Conservation (phyloP, 805 yeast genomes). For the Ogataea nonfermentans region DNA sequence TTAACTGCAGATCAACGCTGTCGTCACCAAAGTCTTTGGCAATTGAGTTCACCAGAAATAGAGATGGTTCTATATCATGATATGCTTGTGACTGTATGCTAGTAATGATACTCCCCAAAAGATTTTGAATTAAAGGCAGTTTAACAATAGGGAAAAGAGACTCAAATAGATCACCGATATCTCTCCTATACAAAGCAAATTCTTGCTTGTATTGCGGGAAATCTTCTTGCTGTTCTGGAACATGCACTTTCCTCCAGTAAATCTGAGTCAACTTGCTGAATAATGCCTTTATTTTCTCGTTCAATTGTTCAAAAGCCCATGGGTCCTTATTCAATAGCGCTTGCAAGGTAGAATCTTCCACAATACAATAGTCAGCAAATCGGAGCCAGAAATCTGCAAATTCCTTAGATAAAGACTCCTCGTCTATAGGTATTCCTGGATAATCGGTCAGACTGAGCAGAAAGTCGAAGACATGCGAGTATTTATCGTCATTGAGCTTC, state of each 20-base stretch:
- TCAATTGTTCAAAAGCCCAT: slow-evolving; percentile 25
- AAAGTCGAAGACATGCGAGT: slow-evolving; percentile 44
- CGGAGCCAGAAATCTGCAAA: slow-evolving; percentile 71
- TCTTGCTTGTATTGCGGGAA: slow-evolving; percentile 45
- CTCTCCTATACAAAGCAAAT: slow-evolving; percentile 66
- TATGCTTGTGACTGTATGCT: slow-evolving; percentile 28
- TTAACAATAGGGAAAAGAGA: slow-evolving; percentile 66
- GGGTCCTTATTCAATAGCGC: slow-evolving; percentile 36
- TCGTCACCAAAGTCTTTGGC: slow-evolving; percentile 48
- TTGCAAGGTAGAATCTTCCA: slow-evolving; percentile 42
- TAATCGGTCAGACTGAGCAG: slow-evolving; percentile 53
- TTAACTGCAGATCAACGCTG: slow-evolving; percentile 26
- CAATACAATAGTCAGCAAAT: slow-evolving; percentile 53
- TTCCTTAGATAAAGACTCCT: slow-evolving; percentile 55
- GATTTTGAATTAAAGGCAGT: slow-evolving; percentile 42
- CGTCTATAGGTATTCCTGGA: slow-evolving; percentile 55
- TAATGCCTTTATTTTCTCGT: slow-evolving; percentile 36
- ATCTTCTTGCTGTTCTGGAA: slow-evolving; percentile 37
- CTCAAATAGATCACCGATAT: slow-evolving; percentile 76
- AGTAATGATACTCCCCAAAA: slow-evolving; percentile 38
- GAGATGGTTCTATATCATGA: slow-evolving; percentile 55
- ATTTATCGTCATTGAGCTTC: slow-evolving; percentile 36
- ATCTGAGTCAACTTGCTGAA: slow-evolving; percentile 54
- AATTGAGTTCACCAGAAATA: slow-evolving; percentile 56
- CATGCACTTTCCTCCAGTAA: slow-evolving; percentile 68